Conservation (phyloP, 1,284 basidiomycete species). For the Malassezia vespertilionis region DNA sequence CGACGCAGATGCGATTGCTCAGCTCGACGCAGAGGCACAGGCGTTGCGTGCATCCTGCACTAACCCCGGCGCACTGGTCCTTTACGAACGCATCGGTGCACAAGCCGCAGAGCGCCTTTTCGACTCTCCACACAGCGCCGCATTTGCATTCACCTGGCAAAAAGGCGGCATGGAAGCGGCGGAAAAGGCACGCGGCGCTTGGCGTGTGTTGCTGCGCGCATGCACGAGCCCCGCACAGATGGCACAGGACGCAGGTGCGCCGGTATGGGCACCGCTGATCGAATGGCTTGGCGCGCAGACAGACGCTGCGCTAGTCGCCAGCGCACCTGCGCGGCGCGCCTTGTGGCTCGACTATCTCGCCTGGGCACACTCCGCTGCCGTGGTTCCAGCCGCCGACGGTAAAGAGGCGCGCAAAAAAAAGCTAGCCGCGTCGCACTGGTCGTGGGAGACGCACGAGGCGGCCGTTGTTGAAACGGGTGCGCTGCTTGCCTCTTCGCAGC, state of each 20-base stretch:
- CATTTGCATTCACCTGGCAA: slow-evolving; percentile 1
- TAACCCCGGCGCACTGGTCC: slow-evolving; percentile 9
- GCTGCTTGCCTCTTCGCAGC: slow-evolving; percentile 13
- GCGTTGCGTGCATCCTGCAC: neutral
- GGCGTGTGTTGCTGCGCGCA: slow-evolving; percentile 6
- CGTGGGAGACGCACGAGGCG: slow-evolving; percentile 6
- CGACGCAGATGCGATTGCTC: too few species aligned
- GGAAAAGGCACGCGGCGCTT: neutral
- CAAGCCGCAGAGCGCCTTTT: neutral
- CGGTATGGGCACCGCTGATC: slow-evolving; percentile 9
- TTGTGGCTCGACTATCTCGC: slow-evolving; percentile 14
- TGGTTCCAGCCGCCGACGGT: neutral
- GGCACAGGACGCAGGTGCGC: slow-evolving; percentile 4
- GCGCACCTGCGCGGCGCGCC: neutral
- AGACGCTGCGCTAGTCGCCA: neutral
- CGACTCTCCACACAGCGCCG: neutral
- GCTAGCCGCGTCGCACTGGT: slow-evolving; percentile 10
- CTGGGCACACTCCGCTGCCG: neutral
- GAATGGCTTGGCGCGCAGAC: neutral
- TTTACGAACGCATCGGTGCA: slow-evolving; percentile 1
- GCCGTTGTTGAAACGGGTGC: slow-evolving; percentile 10
- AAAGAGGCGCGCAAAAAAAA: neutral
- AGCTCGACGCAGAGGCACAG: neutral
- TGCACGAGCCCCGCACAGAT: slow-evolving; percentile 4
- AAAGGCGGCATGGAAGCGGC: neutral